Evolutionary conservation across 305 asterid species (phyloP).

Genomic region (Ajuga reptans): DNA sequence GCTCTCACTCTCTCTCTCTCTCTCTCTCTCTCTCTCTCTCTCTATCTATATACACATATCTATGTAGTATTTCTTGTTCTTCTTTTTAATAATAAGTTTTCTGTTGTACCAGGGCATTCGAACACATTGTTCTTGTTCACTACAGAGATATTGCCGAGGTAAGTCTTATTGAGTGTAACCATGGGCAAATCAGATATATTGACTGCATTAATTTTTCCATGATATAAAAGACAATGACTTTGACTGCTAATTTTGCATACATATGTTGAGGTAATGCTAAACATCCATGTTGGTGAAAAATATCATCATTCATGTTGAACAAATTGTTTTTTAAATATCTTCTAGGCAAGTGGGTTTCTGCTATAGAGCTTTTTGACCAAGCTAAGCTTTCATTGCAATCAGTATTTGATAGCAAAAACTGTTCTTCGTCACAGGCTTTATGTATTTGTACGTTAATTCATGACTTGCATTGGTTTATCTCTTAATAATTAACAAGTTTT

Average conservation of each 20-base stretch:
- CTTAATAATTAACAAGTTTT: constrained; percentile 1
- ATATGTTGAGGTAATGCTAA: too few species aligned
- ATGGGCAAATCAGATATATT: constrained; percentile 12
- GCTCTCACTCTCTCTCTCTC: background rate
- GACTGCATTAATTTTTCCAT: constrained; percentile 10
- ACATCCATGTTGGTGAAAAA: constrained; percentile 10
- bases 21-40: background rate
- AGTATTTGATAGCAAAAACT: background rate
- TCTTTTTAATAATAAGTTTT: constrained; percentile 1
- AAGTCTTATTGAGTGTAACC: constrained; percentile 26
- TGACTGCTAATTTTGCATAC: constrained; percentile 7
- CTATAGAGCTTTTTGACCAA: background rate
- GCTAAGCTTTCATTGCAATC: constrained; percentile 10
- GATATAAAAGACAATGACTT: background rate
- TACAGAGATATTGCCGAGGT: constrained; percentile 87
- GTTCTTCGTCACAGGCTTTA: constrained; percentile 5
- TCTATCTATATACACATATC: background rate
- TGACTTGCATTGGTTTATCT: constrained; percentile 1
- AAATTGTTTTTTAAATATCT: background rate
- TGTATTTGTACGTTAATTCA: background rate
- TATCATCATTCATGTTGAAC: background rate
- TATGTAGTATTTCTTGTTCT: background rate
- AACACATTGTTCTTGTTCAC: constrained; percentile 97
- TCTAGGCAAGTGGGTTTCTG: constrained; percentile 10
- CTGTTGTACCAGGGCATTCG: constrained; percentile 57